Evolutionary conservation across 768 basidiomycete species (phyloP), one percentile per base, ranked within the genome.

Genomic region (Royoungia palumana): DNA sequence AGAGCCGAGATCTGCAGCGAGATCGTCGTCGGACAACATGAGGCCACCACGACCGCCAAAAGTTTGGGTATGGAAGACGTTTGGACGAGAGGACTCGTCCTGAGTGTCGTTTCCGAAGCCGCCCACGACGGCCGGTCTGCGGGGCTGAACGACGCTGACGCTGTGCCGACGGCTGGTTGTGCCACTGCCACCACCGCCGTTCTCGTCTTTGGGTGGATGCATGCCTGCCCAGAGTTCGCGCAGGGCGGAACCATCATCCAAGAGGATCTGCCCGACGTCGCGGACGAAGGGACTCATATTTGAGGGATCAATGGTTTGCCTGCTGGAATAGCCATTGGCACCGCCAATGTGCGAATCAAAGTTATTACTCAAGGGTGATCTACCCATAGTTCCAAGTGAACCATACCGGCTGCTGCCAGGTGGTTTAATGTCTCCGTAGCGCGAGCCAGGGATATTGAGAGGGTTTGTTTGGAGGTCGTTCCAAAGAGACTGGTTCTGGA

Each of bases 281-380:
- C 89, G 74, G n/a, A 88, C 80, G 63, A 93, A 92, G 0, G 89
- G 90, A 54, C 81, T 83, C 79, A 89, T 87, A 64, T 91, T 92
- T 25, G 87, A 86, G 35, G 80, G 67, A 66, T 90, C 77, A 20
- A 67, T 66, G 27, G 73, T 61, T 50, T 74, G 70, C 54, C 68
- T 67, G 57, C 54, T 70, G 47, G 72, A 69, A 67, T 71, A 70
- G 58, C 74, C 78, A 67, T 78, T 80, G 60, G 72, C 68, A 50
- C 65, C 62, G 57, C 72, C 72, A 58, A 72, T 67, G 51, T 74
- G 72, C 39, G 76, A 78, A 59, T 78, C 78, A 53, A 72, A 65
- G 53, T 69, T 67, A 54, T 77, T 73, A 70, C 77, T 76, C 63
- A 72, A 76, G 41, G 81, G 75, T 22, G 80, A 83, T 64, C 76